A percentile compares a stretch with the other conserved stretches of the same genome.
Evolutionary conservation across 257 asterid species (phyloP).

Genomic region (Cinchona pubescens): DNA sequence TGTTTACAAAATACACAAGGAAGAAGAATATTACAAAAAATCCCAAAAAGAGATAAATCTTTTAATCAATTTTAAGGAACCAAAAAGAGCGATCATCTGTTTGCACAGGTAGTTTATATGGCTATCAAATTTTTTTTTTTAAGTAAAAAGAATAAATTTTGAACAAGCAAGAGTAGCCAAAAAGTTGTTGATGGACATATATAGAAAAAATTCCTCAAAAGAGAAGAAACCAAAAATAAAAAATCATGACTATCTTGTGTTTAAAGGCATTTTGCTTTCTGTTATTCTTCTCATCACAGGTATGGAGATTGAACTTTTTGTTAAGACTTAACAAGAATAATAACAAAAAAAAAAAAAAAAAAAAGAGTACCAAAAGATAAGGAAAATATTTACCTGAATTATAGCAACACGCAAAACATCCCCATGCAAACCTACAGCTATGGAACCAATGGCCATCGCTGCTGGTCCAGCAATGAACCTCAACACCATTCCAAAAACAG

Average conservation of each 20-base stretch:
- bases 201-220: no score
- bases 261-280: background rate
- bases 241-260: background rate
- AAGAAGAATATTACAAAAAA: no score
- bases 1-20: no score
- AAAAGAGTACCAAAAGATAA: background rate
- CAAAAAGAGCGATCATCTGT: no score
- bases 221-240: no score
- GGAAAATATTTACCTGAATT: conserved; percentile 30
- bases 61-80: no score
- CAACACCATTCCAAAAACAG: conserved; percentile 31
- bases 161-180: no score
- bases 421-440: conserved; percentile 34
- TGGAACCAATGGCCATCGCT: conserved; percentile 38
- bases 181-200: no score
- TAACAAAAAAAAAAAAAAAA: background rate
- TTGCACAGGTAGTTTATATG: no score
- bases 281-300: background rate
- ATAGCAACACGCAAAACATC: conserved; percentile 33
- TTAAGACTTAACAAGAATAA: background rate
- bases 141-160: no score
- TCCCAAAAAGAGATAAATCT: no score
- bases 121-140: no score
- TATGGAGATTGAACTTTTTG: background rate
- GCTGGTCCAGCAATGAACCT: conserved; percentile 41